phyloP scores from a whole-genome alignment of 495 filamentous ascomycete genomes.

The Hypoxylon rickii region DNA sequence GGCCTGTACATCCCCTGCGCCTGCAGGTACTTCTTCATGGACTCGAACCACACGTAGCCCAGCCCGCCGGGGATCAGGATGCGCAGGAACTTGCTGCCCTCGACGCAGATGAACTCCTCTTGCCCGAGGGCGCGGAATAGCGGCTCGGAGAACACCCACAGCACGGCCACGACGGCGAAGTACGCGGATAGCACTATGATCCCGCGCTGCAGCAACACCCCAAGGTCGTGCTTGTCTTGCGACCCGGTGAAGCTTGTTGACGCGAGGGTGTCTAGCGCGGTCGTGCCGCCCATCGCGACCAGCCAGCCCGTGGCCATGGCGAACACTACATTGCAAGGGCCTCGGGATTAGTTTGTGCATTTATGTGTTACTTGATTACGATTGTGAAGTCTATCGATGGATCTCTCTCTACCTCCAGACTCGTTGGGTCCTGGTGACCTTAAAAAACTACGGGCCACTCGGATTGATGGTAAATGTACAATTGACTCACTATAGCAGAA shows the following conservation, averaged over 20 bases:
- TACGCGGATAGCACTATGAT: conserved; percentile 75
- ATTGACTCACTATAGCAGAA: conserved; percentile 66
- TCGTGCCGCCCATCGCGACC: conserved; percentile 89
- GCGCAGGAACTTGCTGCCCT: conserved; percentile 75
- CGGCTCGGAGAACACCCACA: conserved; percentile 80
- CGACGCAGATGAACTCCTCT: conserved; percentile 73
- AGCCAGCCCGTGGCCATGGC: conserved; percentile 91
- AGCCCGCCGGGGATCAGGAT: conserved; percentile 83
- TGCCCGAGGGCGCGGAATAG: conserved; percentile 80
- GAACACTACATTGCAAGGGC: conserved; percentile 76
- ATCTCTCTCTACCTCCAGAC: no score
- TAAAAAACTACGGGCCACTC: no score
- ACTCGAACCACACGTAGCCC: conserved; percentile 90
- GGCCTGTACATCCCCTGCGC: conserved; percentile 89
- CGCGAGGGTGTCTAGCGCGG: conserved; percentile 85
- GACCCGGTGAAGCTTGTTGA: conserved; percentile 88
- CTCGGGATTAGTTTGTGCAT: no score
- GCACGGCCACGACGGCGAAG: conserved; percentile 73
- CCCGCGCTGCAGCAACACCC: conserved; percentile 78
- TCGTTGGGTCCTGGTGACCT: no score
- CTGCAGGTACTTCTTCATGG: conserved; percentile 90
- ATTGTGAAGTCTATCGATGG: no score
- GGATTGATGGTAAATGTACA: not conserved
- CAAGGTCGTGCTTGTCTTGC: conserved; percentile 79
- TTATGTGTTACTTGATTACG: no score